These are phyloP conservation scores for Stagonosporopsis cucurbitacearum DNA, from an alignment of 2,329 filamentous ascomycete species.

Conservation along the genomic window DNA sequence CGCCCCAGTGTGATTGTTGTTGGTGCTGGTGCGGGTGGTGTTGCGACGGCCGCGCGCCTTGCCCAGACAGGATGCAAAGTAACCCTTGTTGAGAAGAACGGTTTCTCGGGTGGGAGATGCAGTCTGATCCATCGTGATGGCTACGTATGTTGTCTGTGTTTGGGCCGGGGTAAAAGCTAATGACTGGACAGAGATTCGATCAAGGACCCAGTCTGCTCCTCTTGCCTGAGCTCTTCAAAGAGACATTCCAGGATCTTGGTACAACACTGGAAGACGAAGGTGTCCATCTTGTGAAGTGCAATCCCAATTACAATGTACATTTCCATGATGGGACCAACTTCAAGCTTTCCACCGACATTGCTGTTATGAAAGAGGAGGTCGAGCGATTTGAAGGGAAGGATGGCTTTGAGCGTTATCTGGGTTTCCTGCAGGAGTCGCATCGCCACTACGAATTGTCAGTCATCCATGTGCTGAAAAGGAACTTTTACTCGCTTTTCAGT, in stretches of 20 bases:
- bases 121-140: conserved; percentile 67
- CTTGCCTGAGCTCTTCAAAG: conserved; percentile 72
- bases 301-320: conserved; percentile 77
- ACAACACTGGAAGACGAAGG: conserved; percentile 70
- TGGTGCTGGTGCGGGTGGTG: conserved; percentile 75
- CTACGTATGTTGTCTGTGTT: conserved; percentile 53
- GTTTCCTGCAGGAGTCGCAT: conserved; percentile 71
- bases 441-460: conserved; percentile 73
- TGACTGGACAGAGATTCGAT: conserved; percentile 65
- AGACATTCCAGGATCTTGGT: conserved; percentile 72
- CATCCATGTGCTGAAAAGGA: conserved; percentile 68
- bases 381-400: conserved; percentile 75
- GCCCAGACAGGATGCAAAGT: conserved; percentile 73
- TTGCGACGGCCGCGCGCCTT: conserved; percentile 73
- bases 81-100: conserved; percentile 81
- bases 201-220: conserved; percentile 77
- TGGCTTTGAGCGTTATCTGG: conserved; percentile 72
- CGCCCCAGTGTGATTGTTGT: conserved; percentile 40
- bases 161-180: conserved; percentile 4
- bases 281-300: conserved; percentile 73
- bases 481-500: conserved; percentile 67
- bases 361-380: conserved; percentile 73
- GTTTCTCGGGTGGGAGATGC: conserved; percentile 74
- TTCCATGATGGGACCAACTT: conserved; percentile 72
- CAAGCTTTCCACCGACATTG: conserved; percentile 69